Conservation (phyloP, 2,329 filamentous ascomycete genomes). For the Albophoma yamanashiensis region DNA sequence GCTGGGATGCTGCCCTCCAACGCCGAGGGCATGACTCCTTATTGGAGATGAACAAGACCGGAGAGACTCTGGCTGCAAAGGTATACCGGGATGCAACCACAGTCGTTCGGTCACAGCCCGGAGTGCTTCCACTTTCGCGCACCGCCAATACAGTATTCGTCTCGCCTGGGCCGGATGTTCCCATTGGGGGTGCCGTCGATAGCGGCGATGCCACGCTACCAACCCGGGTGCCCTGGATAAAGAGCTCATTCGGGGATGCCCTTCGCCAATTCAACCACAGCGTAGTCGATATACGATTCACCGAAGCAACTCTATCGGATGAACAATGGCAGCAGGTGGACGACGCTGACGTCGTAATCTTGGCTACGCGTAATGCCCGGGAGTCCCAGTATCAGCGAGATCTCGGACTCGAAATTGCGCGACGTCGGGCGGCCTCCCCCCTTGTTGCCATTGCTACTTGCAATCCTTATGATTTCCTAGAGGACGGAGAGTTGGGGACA, state of each 20-base stretch:
- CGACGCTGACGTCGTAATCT: conserved; percentile 10
- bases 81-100: conserved; percentile 11
- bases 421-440: conserved; percentile 3
- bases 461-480: conserved; percentile 14
- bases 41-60: conserved; percentile 6
- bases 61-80: conserved; percentile 6
- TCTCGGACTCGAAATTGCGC: conserved; percentile 9
- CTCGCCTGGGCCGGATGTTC: conserved; percentile 13
- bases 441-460: conserved; percentile 13
- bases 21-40: conserved; percentile 3
- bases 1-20: conserved; percentile 11
- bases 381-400: conserved; percentile 13
- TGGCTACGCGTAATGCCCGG: conserved; percentile 14
- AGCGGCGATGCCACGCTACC: conserved; percentile 9
- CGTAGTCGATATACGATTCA: conserved; percentile 11
- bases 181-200: conserved; percentile 12
- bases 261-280: conserved; percentile 6
- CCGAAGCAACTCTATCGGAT: conserved; percentile 4
- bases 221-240: conserved; percentile 14
- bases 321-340: conserved; percentile 11
- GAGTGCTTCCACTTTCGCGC: conserved; percentile 7
- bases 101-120: conserved; percentile 8
- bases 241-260: conserved; percentile 9
- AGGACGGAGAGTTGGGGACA: conserved; percentile 9
- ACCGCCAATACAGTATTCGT: conserved; percentile 11